phyloP scores from a whole-genome alignment of 2,329 filamentous ascomycete species.

The Epichloe elymi region DNA sequence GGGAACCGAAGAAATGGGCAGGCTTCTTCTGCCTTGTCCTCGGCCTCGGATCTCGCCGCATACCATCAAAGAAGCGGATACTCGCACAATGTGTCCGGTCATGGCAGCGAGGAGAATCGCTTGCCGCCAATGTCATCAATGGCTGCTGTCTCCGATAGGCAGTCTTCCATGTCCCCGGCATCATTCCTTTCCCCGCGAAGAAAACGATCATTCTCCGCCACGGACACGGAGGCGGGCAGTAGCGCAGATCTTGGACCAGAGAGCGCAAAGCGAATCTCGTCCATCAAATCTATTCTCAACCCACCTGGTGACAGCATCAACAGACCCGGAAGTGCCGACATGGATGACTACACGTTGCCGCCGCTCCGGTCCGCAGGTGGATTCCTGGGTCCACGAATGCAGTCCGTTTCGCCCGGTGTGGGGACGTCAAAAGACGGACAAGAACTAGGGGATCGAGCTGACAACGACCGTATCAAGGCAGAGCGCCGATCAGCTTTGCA shows the following conservation, averaged over 20 bases:
- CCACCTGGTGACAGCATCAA: conserved; percentile 23
- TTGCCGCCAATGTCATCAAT: conserved; percentile 42
- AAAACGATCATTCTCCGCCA: conserved; percentile 55
- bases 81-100: conserved; percentile 25
- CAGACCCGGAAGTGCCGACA: conserved; percentile 21
- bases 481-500: conserved; percentile 54
- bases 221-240: conserved; percentile 36
- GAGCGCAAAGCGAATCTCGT: conserved; percentile 50
- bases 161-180: conserved; percentile 46
- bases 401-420: conserved; percentile 17
- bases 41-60: conserved; percentile 31
- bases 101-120: conserved; percentile 42
- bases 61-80: conserved; percentile 35
- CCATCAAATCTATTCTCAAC: conserved; percentile 66
- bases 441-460: conserved; percentile 18
- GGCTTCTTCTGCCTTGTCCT: conserved; percentile 30
- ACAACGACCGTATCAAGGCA: conserved; percentile 39
- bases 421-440: conserved; percentile 2
- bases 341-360: conserved; percentile 26
- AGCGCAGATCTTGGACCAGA: conserved; percentile 29
- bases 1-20: conserved; percentile 29
- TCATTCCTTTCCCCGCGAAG: conserved; percentile 46
- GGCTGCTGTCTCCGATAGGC: conserved; percentile 30
- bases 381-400: not conserved
- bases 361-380: conserved; percentile 29